These are phyloP conservation scores for Pseudozyma sp. DNA, from an alignment of 1,284 basidiomycete species.

Conservation along the genomic window DNA sequence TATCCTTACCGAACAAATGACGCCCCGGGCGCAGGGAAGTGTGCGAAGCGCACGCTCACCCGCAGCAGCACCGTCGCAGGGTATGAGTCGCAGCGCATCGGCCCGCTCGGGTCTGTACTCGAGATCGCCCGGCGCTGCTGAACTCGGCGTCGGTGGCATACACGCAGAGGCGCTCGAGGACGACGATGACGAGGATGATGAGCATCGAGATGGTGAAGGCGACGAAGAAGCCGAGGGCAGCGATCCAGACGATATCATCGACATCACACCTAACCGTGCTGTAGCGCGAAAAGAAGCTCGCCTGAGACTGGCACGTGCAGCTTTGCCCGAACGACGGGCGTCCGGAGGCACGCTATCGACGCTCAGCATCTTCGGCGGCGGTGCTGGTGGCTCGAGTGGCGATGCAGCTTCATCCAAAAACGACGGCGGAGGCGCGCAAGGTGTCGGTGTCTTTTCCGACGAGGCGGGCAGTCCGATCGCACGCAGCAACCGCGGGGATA, in stretches of 20 bases:
- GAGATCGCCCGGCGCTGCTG: constrained; percentile 30
- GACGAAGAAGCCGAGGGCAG: constrained; percentile 37
- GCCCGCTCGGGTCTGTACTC: constrained; percentile 33
- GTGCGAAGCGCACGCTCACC: constrained; percentile 25
- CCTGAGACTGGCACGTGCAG: constrained; percentile 48
- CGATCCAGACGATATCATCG: constrained; percentile 56
- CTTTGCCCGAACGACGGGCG: constrained; percentile 35
- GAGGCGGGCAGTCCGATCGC: constrained; percentile 41
- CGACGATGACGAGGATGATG: constrained; percentile 18
- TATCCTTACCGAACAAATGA: constrained; percentile 20
- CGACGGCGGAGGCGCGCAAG: constrained; percentile 6
- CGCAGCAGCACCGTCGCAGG: constrained; percentile 1
- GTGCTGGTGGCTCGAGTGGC: constrained; percentile 1
- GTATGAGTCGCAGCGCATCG: constrained; percentile 34
- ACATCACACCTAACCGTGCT: constrained; percentile 48
- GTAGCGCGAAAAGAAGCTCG: constrained; percentile 48
- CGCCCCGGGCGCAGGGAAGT: constrained; percentile 23
- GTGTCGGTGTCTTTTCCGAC: constrained; percentile 21
- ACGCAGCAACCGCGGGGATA: constrained; percentile 9
- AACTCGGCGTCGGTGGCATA: constrained; percentile 15
- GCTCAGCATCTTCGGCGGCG: constrained; percentile 38
- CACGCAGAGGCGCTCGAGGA: constrained; percentile 10
- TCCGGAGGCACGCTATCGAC: constrained; percentile 39
- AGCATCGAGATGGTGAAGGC: constrained; percentile 10
- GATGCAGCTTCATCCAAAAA: background rate